These are phyloP conservation scores for Volvox carteri DNA, from an alignment of 163 green algal genomes.

Conservation along the genomic window DNA sequence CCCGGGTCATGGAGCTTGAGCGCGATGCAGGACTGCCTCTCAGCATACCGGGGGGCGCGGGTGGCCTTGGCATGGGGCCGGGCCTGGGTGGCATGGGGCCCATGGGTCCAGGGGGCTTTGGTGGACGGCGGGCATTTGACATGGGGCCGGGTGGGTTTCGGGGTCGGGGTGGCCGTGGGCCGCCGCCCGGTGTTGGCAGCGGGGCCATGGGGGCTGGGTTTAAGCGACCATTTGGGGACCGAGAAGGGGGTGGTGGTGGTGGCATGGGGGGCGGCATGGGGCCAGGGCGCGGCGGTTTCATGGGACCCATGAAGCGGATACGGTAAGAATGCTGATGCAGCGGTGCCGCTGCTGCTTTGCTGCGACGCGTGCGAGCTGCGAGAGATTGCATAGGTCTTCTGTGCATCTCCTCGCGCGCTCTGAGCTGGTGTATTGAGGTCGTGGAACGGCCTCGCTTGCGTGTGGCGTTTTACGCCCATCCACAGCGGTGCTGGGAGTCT, in stretches of 20 bases:
- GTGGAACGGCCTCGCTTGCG: too few species aligned
- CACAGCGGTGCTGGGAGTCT: too few species aligned
- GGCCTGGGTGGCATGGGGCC: constrained; percentile 22
- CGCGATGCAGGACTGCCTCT: constrained; percentile 29
- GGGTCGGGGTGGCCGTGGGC: constrained; percentile 17
- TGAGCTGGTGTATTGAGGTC: too few species aligned
- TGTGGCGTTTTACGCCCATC: too few species aligned
- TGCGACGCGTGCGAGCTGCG: too few species aligned
- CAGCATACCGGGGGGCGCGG: constrained; percentile 2
- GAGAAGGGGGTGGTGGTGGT: constrained; percentile 22
- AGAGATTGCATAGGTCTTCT: too few species aligned
- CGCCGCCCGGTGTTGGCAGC: neutral
- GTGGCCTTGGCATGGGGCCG: constrained; percentile 3
- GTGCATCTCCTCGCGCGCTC: too few species aligned
- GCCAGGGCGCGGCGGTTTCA: constrained; percentile 20
- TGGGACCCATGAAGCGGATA: constrained; percentile 53
- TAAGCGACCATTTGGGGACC: constrained; percentile 54
- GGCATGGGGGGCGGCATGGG: neutral
- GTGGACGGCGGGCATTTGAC: constrained; percentile 17
- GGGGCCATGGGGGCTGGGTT: constrained; percentile 37
- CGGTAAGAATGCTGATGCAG: constrained; percentile 12
- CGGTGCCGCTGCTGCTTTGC: neutral
- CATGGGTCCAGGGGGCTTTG: constrained; percentile 41
- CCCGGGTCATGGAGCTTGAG: constrained; percentile 46
- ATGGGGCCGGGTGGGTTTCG: constrained; percentile 48